These are phyloP conservation scores for Aspergillus conjunctus DNA, from an alignment of 495 filamentous ascomycete species.

Conservation along the genomic window DNA sequence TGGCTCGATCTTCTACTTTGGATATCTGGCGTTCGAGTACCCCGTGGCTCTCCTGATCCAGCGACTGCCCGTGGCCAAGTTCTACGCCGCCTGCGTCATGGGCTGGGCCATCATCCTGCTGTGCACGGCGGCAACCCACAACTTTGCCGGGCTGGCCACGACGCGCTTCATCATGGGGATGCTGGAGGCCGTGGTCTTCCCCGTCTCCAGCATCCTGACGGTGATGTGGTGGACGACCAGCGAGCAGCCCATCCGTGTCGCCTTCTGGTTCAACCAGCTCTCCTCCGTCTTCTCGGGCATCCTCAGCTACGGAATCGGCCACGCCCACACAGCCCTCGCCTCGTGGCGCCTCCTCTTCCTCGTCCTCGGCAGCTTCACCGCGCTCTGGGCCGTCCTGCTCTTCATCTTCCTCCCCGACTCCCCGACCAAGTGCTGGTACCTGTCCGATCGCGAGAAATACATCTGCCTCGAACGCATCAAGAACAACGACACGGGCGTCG, in stretches of 20 bases:
- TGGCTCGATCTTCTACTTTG: conserved; percentile 31
- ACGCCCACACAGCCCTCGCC: neutral
- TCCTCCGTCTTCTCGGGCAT: neutral
- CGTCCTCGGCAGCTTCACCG: conserved; percentile 30
- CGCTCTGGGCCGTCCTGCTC: conserved; percentile 34
- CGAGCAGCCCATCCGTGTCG: conserved; percentile 23
- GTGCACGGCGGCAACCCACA: conserved; percentile 26
- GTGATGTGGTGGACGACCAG: conserved; percentile 19
- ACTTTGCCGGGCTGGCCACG: conserved; percentile 32
- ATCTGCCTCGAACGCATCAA: conserved; percentile 52
- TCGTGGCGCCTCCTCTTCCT: conserved; percentile 6
- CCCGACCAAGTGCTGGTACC: conserved; percentile 38
- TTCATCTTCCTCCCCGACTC: conserved; percentile 41
- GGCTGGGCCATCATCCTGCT: conserved; percentile 28
- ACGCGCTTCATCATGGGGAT: conserved; percentile 30
- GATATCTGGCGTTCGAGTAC: conserved; percentile 14
- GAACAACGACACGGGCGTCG: conserved; percentile 54
- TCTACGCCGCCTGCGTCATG: conserved; percentile 27
- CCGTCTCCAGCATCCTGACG: neutral
- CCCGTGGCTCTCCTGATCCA: conserved; percentile 38
- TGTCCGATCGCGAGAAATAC: conserved; percentile 38
- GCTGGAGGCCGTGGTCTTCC: neutral
- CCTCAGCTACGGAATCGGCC: neutral
- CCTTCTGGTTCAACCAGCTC: neutral
- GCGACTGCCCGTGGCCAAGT: conserved; percentile 41